Percentiles rank a stretch among this genome's conserved stretches.
These are phyloP conservation scores for Melanopsichium pennsylvanicum DNA, from an alignment of 1,284 basidiomycete genomes.

Conservation along the genomic window DNA sequence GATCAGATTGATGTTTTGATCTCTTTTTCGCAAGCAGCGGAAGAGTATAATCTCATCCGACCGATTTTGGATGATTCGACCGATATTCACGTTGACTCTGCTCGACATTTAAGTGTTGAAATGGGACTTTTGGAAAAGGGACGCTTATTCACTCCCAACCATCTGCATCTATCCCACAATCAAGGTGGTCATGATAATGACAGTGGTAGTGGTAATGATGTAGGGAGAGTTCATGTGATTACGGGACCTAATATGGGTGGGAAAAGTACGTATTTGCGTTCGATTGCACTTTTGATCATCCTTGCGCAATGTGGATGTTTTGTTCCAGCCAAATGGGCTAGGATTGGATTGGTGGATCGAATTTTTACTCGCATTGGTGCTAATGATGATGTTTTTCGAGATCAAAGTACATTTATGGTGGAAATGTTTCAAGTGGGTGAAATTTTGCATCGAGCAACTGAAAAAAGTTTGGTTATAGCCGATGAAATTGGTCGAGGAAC, in stretches of 20 bases:
- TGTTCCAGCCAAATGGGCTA: constrained; percentile 83
- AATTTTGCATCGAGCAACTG: constrained; percentile 74
- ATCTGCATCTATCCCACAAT: constrained; percentile 67
- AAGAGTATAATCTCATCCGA: constrained; percentile 78
- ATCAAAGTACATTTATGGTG: constrained; percentile 89
- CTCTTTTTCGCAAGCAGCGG: constrained; percentile 82
- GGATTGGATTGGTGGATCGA: constrained; percentile 85
- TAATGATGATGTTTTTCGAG: constrained; percentile 90
- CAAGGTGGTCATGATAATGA: too few species aligned
- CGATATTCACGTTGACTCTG: constrained; percentile 74
- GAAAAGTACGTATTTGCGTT: constrained; percentile 91
- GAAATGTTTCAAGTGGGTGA: constrained; percentile 69
- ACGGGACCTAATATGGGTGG: constrained; percentile 96
- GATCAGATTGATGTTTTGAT: constrained; percentile 89
- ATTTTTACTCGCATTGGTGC: constrained; percentile 95
- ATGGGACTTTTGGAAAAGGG: constrained; percentile 77
- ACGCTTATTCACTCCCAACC: constrained; percentile 72
- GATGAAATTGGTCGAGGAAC: constrained; percentile 92
- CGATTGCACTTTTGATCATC: constrained; percentile 87
- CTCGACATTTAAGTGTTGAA: constrained; percentile 92
- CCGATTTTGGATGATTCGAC: constrained; percentile 74
- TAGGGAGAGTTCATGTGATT: constrained; percentile 73
- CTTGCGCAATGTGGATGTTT: constrained; percentile 92
- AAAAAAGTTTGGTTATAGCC: constrained; percentile 53
- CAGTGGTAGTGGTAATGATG: neutral